These are phyloP conservation scores for Westerdykella sp. DNA, from an alignment of 2,329 filamentous ascomycete genomes.

Conservation along the genomic window DNA sequence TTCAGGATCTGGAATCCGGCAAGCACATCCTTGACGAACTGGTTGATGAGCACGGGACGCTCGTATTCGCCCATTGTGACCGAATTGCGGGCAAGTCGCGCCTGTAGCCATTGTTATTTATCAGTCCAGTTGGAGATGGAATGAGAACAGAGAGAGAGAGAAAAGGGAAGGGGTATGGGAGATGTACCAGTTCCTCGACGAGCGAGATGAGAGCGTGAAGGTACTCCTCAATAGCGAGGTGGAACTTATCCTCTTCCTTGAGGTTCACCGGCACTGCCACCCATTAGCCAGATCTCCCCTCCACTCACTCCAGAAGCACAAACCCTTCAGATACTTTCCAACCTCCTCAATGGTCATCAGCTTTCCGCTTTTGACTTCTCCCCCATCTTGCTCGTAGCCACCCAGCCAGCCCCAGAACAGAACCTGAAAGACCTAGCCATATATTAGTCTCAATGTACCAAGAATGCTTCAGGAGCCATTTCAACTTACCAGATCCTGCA, in stretches of 20 bases:
- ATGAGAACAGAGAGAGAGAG: neutral
- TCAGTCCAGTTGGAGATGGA: neutral
- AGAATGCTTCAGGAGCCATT: neutral
- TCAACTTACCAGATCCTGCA: conserved; percentile 68
- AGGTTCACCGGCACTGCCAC: conserved; percentile 78
- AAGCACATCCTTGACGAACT: conserved; percentile 91
- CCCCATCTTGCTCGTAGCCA: conserved; percentile 54
- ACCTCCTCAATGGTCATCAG: conserved; percentile 86
- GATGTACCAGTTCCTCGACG: conserved; percentile 70
- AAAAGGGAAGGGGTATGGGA: neutral
- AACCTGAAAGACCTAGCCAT: conserved; percentile 49
- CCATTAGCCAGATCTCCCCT: conserved; percentile 4
- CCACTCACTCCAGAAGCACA: conserved; percentile 12
- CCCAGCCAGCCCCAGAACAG: conserved; percentile 71
- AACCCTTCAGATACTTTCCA: conserved; percentile 69
- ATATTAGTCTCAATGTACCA: conserved; percentile 7
- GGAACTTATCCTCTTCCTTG: conserved; percentile 84
- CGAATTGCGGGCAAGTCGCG: conserved; percentile 85
- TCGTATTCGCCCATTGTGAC: conserved; percentile 86
- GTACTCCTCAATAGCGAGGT: conserved; percentile 96
- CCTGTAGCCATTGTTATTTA: conserved; percentile 35
- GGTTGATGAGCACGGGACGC: conserved; percentile 78
- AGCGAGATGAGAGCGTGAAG: conserved; percentile 80
- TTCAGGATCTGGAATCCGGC: conserved; percentile 96
- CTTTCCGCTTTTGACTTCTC: conserved; percentile 50